Base-by-base conservation (phyloP, 805 yeast species). In the Nakazawaea anatomiae region DNA sequence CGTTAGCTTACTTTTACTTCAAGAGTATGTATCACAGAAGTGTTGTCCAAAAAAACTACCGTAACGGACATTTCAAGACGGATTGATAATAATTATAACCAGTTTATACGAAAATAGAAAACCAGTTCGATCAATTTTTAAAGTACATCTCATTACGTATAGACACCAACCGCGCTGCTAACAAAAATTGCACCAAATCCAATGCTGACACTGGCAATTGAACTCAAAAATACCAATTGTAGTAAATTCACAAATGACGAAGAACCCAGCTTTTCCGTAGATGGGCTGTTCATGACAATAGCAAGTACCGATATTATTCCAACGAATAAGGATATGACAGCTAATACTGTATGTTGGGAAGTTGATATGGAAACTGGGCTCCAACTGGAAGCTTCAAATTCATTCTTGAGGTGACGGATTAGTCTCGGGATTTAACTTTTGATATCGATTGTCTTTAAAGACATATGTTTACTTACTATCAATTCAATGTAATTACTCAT, bases 141-240 rank as follows among this genome's bases (percentile, higher is more conserved):
- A 18, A 18, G 25, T 18, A 18, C 25, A 18, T 18, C 3, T 18
- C 36, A 6, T 46, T 25, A 66, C 28, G 68, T 54, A 44, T 63
- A 64, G 9, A 66, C 67, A 8, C 70, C 71, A 43, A 64, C 60
- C 35, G 54, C 53, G 10, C 67, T 65, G 30, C 70, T 57, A 10
- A 64, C 47, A 18, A 63, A 64, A 28, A 64, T 44, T 7, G 58
- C 51, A 3, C 70, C 65, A 52, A 66, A 66, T 2, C 55, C 54
- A 25, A 44, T 42, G 63, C 60, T 38, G 53, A 59, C 25, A 57
- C 65, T 50, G 58, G 55, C 70, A 52, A 74, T 7, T 6, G 38
- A 32, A 38, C 45, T 62, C 65, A 47, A 29, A n/a, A 48, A 36
- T 28, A 52, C 39, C 49, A 52, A 48, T 30, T 29, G 46, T 3